These are phyloP conservation scores for Bonia amplexicaulis DNA, from an alignment of 176 grass and related monocot genomes.

Conservation along the genomic window DNA sequence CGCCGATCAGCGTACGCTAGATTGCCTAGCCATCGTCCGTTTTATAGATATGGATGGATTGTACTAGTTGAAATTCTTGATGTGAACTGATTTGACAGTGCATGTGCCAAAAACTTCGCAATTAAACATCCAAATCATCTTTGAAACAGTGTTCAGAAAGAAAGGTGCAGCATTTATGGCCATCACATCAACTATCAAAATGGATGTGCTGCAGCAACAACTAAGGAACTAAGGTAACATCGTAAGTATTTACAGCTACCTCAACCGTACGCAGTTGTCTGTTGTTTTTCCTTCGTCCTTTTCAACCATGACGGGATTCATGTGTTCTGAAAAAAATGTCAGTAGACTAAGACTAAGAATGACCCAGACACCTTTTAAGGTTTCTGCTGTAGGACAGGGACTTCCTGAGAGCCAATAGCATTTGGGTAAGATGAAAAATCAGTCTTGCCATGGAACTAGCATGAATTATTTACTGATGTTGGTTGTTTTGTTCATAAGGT, in stretches of 20 bases:
- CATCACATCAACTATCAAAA: conserved; percentile 13
- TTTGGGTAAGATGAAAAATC: neutral
- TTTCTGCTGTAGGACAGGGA: neutral
- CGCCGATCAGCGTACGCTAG: neutral
- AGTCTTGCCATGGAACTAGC: neutral
- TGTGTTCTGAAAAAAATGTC: neutral
- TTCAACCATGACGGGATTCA: neutral
- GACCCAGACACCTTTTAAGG: neutral
- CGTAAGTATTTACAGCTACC: neutral
- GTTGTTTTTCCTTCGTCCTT: neutral
- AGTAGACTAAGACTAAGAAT: neutral
- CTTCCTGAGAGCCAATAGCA: neutral
- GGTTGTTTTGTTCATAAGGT: neutral
- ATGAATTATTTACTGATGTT: neutral
- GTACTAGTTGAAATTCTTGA: conserved; percentile 9
- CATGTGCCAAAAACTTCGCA: neutral
- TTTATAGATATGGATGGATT: neutral
- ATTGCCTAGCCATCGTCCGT: neutral
- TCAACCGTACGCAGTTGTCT: neutral
- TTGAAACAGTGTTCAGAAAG: conserved; percentile 9
- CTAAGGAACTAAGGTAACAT: neutral
- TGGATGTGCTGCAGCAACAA: neutral
- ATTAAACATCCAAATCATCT: conserved; percentile 4
- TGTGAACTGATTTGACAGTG: neutral
- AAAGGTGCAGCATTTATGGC: conserved; percentile 15